Evolutionary conservation across 2,329 filamentous ascomycete species (phyloP), one percentile per base, ranked within the genome.

Genomic region (Beauveria rudraprayagi): DNA sequence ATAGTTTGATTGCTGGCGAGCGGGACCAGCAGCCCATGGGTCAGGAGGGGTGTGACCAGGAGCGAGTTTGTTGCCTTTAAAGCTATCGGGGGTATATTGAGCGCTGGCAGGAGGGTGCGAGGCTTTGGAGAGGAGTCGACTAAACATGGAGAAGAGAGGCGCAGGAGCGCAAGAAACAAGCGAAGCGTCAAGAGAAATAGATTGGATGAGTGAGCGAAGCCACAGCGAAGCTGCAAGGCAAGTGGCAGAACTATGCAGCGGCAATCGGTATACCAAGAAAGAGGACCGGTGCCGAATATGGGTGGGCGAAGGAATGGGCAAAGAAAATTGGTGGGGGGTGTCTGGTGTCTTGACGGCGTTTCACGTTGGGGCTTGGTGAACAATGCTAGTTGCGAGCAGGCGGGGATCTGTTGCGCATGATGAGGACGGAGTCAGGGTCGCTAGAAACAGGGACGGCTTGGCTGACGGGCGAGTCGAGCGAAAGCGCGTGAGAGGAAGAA

Each of bases 111-210:
- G 28, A 47, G 41, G 58, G 58, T 61, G 67, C 65, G 61, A 71
- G 67, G 61, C 63, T 56, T 58, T 66, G 64, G 70, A 70, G 60
- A 70, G 69, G 60, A 66, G 69, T 66, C 72, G 72, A 67, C 68
- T 70, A 66, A 76, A 76, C 74, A 76, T 76, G 70, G 73, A 73
- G 65, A 65, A 62, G 58, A 41, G 50, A 19, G 62, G 26, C 50
- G 41, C 51, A 34, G 26, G 26, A 14, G 53, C 48, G 54, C 48
- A 48, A 59, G 28, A 26, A 46, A 41, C 22, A n/a, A 51, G 56
- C 37, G 16, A 57, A 16, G 56, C 16, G 30, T 44, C 22, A 40
- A 43, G n/a, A 34, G 48, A 44, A 30, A 24, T 53, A 43, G 47
- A 60, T 28, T 52, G 40, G 48, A 51, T 14, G 10, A 46, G 47